Evolutionary conservation across 257 asterid species (phyloP).

Genomic region (Solanum chiquidenum): DNA sequence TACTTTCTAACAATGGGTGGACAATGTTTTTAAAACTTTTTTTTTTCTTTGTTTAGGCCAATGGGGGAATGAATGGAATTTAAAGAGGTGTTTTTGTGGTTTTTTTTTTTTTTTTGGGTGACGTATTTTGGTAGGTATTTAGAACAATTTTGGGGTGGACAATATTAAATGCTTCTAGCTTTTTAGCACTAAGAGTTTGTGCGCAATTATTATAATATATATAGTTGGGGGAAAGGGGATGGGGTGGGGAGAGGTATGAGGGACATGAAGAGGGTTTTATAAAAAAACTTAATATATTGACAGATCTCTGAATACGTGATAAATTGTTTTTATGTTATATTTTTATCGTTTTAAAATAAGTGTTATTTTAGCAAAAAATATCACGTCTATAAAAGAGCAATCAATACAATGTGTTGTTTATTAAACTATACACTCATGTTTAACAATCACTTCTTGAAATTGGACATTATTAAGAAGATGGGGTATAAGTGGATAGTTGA

Average conservation of each 20-base stretch:
- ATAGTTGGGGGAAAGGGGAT: not conserved
- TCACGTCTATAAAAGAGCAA: not conserved
- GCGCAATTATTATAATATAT: conserved; percentile 1
- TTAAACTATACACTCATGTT: not conserved
- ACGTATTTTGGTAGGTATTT: conserved; percentile 1
- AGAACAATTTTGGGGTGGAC: conserved; percentile 4
- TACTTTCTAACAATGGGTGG: not conserved
- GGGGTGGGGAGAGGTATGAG: not conserved
- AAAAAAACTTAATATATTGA: not conserved
- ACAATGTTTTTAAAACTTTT: not conserved
- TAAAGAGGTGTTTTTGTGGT: not conserved
- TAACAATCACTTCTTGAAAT: not conserved
- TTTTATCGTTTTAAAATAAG: too few relatives aligned
- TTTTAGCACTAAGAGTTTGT: conserved; percentile 3
- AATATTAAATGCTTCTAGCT: not conserved
- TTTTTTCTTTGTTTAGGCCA: not conserved
- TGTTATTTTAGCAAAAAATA: too few relatives aligned
- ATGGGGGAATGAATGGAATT: conserved; percentile 6
- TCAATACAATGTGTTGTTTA: too few relatives aligned
- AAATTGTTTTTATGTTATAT: too few relatives aligned
- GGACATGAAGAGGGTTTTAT: not conserved
- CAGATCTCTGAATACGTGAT: not conserved
- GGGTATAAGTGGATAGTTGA: not conserved
- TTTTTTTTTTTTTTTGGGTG: not conserved
- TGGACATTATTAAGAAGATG: too few relatives aligned